These are phyloP conservation scores for Neoascochyta sp. DNA, from an alignment of 2,329 filamentous ascomycete genomes.

Conservation along the genomic window DNA sequence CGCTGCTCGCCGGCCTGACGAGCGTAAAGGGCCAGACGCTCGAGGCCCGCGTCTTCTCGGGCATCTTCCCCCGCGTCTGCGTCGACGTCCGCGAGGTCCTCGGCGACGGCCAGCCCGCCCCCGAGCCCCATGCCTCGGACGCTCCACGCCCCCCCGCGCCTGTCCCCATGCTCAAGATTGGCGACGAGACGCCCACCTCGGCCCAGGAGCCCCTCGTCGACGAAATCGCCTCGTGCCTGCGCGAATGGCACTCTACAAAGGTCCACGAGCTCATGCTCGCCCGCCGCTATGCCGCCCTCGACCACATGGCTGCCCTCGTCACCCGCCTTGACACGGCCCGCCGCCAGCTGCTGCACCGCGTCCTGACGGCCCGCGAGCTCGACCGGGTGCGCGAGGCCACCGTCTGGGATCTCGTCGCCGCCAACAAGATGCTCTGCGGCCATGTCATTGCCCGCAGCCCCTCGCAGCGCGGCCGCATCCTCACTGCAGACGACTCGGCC, in stretches of 20 bases:
- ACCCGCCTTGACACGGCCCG: slow-evolving; percentile 78
- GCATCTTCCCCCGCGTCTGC: slow-evolving; percentile 91
- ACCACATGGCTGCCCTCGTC: slow-evolving; percentile 76
- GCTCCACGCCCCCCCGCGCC: slow-evolving; percentile 80
- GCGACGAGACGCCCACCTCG: slow-evolving; percentile 91
- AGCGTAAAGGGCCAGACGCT: slow-evolving; percentile 88
- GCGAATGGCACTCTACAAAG: slow-evolving; percentile 98
- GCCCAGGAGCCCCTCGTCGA: slow-evolving; percentile 87
- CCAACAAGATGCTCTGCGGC: slow-evolving; percentile 89
- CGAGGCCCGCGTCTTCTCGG: slow-evolving; percentile 95
- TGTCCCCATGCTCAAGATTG: slow-evolving; percentile 95
- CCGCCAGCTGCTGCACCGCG: slow-evolving; percentile 88
- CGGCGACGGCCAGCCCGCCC: slow-evolving; percentile 51
- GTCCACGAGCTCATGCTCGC: slow-evolving; percentile 85
- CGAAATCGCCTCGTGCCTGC: slow-evolving; percentile 92
- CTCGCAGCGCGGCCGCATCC: slow-evolving; percentile 71
- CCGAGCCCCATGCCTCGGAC: slow-evolving; percentile 48
- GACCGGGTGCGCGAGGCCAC: slow-evolving; percentile 77
- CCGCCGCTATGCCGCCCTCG: slow-evolving; percentile 74
- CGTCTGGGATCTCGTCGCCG: slow-evolving; percentile 90
- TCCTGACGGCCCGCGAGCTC: slow-evolving; percentile 83
- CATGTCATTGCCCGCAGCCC: slow-evolving; percentile 95
- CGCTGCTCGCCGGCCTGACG: slow-evolving; percentile 84
- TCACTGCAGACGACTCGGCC: slow-evolving; percentile 90
- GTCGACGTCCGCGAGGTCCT: slow-evolving; percentile 93